Percentiles rank a stretch among this genome's conserved stretches.
These are phyloP conservation scores for Colletotrichum musicola DNA, from an alignment of 2,329 filamentous ascomycete genomes.

Conservation along the genomic window DNA sequence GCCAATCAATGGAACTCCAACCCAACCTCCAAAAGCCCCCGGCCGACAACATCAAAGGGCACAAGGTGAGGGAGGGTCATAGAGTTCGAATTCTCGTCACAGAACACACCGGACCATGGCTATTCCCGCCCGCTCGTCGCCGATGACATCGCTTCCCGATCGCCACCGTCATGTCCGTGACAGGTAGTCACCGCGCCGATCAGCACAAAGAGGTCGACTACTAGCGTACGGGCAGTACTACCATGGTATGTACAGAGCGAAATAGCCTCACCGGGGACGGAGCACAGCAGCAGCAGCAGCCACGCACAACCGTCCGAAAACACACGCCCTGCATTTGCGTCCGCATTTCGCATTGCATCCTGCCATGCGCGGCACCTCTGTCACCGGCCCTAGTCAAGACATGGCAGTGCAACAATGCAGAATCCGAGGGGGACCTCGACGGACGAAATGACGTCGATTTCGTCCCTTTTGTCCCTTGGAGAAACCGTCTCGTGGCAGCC, in stretches of 20 bases:
- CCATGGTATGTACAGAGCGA: too few relatives aligned
- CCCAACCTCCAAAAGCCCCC: constrained; percentile 5
- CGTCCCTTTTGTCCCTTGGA: too few relatives aligned
- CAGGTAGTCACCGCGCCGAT: constrained; percentile 24
- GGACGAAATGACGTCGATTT: constrained; percentile 32
- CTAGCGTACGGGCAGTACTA: too few relatives aligned
- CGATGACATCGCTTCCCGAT: constrained; percentile 33
- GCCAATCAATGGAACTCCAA: constrained; percentile 5
- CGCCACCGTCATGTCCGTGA: constrained; percentile 17
- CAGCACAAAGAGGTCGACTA: not conserved
- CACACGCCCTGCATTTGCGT: constrained; percentile 1
- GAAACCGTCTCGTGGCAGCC: too few relatives aligned
- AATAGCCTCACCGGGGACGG: constrained; percentile 19
- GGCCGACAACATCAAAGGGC: not conserved
- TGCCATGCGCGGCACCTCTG: constrained; percentile 6
- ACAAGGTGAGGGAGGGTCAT: not conserved
- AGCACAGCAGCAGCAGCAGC: not conserved
- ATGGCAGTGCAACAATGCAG: constrained; percentile 2
- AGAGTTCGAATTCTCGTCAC: constrained; percentile 25
- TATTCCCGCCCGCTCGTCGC: constrained; percentile 20
- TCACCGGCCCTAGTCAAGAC: constrained; percentile 20
- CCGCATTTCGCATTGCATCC: constrained; percentile 20
- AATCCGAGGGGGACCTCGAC: not conserved
- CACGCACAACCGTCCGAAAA: constrained; percentile 23
- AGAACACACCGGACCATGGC: constrained; percentile 23